A percentile compares a stretch with the other conserved stretches of the same genome.
phyloP scores from a whole-genome alignment of 1,139 yeast genomes.

The Sporopachydermia cereana region DNA sequence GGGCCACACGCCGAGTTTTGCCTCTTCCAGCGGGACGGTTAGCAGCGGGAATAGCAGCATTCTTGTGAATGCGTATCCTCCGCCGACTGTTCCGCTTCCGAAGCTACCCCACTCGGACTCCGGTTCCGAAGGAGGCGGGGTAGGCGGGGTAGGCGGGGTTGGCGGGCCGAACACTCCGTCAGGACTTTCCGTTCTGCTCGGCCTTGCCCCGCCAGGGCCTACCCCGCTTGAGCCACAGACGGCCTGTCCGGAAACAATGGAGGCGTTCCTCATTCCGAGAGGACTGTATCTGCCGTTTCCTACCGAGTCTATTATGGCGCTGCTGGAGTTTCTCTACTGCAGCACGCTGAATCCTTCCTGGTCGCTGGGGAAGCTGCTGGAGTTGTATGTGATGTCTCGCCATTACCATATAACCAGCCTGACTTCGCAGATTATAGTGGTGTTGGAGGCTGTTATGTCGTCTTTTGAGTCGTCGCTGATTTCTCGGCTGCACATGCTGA shows the following conservation, averaged over 20 bases:
- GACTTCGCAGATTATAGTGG: neutral
- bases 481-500: neutral
- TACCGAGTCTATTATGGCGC: slow-evolving; percentile 1
- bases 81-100: neutral
- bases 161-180: neutral
- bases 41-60: neutral
- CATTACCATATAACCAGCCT: neutral
- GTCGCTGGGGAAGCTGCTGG: neutral
- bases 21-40: neutral
- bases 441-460: slow-evolving; percentile 1
- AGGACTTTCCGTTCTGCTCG: neutral
- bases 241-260: neutral
- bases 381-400: slow-evolving; percentile 4
- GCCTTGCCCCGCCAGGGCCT: neutral
- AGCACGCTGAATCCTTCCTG: slow-evolving; percentile 6
- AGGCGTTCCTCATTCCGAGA: slow-evolving; percentile 3
- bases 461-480: neutral
- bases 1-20: neutral
- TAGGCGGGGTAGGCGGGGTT: neutral
- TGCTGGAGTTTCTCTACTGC: slow-evolving; percentile 5
- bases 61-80: neutral
- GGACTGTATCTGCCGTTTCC: slow-evolving; percentile 7
- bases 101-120: neutral
- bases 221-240: neutral
- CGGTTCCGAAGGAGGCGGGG: no score